Evolutionary conservation across 2,329 filamentous ascomycete species (phyloP), one percentile per base, ranked within the genome.

Genomic region (Curvularia spicifera): DNA sequence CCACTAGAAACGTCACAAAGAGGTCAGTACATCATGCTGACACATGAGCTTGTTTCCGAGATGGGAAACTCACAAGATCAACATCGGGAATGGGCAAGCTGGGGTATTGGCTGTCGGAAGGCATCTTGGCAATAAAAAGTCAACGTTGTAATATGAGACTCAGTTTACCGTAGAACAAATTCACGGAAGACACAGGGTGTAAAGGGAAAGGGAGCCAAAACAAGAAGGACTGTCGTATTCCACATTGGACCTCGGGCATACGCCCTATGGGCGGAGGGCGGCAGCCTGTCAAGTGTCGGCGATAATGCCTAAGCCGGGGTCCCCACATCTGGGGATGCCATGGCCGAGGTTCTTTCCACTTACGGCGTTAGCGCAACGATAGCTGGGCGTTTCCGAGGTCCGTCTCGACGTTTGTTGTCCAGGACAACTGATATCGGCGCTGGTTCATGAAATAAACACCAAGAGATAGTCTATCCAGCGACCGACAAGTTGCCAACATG

Each of bases 71-170:
- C 13, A 60, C 57, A 48, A 96, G 73, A 75, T 96, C 92, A 54
- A 88, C 78, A 66, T 89, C 79, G 0, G 93, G 93, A 40, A 97
- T 88, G 20, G 87, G 81, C 37, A 95, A 70, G 7, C 82, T 76
- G 1, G 87, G 82, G 71, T 88, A 91, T 0, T 80, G 78, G 3
- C 91, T 93, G 46, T 85, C 80, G 69, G 88, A 83, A 60, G 90
- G 89, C 92, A 96, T 96, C 9, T 56, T 67, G 53, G 52, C 20
- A 42, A 45, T 65, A 53, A 47, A 44, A 40, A 42, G 39, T 51
- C 40, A 35, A 63, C 56, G 40, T 59, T 26, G 47, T 55, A 47
- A 37, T 53, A 52, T 33, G 35, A 26, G 39, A 46, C 37, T 22
- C 24, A 29, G 39, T 31, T 29, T 20, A 37, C 39, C 46, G 40